A percentile compares a stretch with the other conserved stretches of the same genome.
phyloP scores from a whole-genome alignment of 257 asterid genomes.

The Nicotiana tomentosiformis region DNA sequence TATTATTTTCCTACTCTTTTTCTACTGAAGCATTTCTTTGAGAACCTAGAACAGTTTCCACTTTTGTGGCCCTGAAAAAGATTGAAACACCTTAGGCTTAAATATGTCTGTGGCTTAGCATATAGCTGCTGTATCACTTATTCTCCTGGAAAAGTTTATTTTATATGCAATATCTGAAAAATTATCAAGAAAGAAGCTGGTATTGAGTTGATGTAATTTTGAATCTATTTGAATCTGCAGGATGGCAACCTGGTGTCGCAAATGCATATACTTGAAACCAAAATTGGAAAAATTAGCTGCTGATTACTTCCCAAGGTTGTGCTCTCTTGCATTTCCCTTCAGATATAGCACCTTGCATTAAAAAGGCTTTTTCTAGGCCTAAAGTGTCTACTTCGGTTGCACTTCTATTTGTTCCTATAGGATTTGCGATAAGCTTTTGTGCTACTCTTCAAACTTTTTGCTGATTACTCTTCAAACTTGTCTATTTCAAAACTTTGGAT shows the following conservation, averaged over 20 bases:
- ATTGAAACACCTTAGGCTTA: background rate
- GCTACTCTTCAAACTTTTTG: background rate
- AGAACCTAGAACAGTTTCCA: background rate
- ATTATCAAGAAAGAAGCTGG: background rate
- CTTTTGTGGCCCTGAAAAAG: background rate
- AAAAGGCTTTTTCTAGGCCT: background rate
- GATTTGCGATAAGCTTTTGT: background rate
- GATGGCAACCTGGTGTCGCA: slow-evolving; percentile 98
- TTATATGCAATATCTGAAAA: background rate
- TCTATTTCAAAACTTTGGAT: background rate
- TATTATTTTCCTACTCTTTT: background rate
- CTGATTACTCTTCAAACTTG: background rate
- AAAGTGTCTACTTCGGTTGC: background rate
- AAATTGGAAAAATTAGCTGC: slow-evolving; percentile 90
- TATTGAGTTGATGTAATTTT: background rate
- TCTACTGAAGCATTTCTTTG: background rate
- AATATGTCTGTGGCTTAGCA: background rate
- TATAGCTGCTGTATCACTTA: background rate
- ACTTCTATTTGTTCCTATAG: background rate
- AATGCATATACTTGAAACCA: slow-evolving; percentile 90
- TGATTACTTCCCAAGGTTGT: slow-evolving; percentile 79
- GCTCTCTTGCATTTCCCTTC: background rate
- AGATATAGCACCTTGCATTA: background rate
- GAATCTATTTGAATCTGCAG: slow-evolving; percentile 32
- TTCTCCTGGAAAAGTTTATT: background rate